Evolutionary conservation across 495 filamentous ascomycete genomes (phyloP).

Genomic region (Aspergillus bridgeri): DNA sequence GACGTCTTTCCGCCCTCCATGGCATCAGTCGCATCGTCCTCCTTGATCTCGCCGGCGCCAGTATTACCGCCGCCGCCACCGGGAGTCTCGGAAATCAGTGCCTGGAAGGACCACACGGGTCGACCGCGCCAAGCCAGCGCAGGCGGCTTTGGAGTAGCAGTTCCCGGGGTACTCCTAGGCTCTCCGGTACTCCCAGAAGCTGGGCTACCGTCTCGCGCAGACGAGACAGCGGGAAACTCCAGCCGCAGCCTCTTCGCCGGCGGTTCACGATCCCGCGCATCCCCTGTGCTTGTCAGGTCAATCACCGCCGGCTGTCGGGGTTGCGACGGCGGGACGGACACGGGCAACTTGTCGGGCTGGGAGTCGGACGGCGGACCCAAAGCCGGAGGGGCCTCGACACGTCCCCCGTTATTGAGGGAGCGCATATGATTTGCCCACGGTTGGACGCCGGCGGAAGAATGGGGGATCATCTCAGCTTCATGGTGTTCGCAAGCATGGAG

Average conservation of each 20-base stretch:
- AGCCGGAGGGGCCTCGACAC: slow-evolving; percentile 27
- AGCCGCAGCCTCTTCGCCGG: slow-evolving; percentile 39
- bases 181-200: slow-evolving; percentile 27
- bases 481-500: slow-evolving; percentile 30
- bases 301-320: slow-evolving; percentile 34
- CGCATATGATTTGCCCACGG: slow-evolving; percentile 40
- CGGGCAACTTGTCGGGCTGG: slow-evolving; percentile 26
- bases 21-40: slow-evolving; percentile 23
- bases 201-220: slow-evolving; percentile 21
- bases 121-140: slow-evolving; percentile 40
- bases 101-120: slow-evolving; percentile 46
- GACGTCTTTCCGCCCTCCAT: slow-evolving; percentile 27
- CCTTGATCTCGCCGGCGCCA: slow-evolving; percentile 21
- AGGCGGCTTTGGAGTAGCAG: slow-evolving; percentile 26
- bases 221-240: slow-evolving; percentile 28
- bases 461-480: slow-evolving; percentile 48
- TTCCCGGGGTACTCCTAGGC: slow-evolving; percentile 28
- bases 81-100: slow-evolving; percentile 38
- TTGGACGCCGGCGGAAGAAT: slow-evolving; percentile 46
- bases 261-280: slow-evolving; percentile 38
- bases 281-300: slow-evolving; percentile 35
- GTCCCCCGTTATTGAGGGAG: slow-evolving; percentile 35
- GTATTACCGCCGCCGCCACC: background rate
- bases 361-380: slow-evolving; percentile 24
- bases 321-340: slow-evolving; percentile 22